phyloP scores from a whole-genome alignment of 2,329 filamentous ascomycete species.

The Sarocladiaceae sp. region DNA sequence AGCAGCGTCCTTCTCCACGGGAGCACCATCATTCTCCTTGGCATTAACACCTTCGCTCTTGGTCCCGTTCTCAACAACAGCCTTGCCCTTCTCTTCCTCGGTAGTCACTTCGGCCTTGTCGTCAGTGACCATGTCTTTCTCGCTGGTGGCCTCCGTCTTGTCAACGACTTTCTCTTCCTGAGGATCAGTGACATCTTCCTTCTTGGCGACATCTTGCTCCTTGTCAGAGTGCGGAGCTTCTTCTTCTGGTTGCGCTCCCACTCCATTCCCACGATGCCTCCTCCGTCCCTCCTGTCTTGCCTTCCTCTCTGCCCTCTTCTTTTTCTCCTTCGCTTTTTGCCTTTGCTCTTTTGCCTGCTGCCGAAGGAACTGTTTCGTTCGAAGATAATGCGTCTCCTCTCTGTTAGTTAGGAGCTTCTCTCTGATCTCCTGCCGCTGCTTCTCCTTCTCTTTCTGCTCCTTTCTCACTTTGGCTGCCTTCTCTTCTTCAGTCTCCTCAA shows the following conservation, averaged over 20 bases:
- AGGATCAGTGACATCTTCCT: constrained; percentile 10
- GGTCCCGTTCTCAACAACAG: constrained; percentile 6
- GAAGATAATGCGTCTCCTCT: constrained; percentile 29
- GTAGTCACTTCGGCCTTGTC: constrained; percentile 15
- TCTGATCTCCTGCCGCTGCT: constrained; percentile 26
- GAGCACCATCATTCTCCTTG: not conserved
- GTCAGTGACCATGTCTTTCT: constrained; percentile 7
- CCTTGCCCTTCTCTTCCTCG: constrained; percentile 14
- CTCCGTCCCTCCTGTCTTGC: constrained; percentile 19
- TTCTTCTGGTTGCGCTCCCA: not conserved
- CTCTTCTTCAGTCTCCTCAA: constrained; percentile 42
- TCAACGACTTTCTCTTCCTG: too few species aligned
- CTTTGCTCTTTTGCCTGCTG: constrained; percentile 29
- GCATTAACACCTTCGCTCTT: not conserved
- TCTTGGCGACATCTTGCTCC: constrained; percentile 6
- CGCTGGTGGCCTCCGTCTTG: too few species aligned
- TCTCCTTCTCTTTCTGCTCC: constrained; percentile 35
- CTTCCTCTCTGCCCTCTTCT: constrained; percentile 54
- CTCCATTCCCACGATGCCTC: constrained; percentile 6
- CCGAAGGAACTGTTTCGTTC: constrained; percentile 30
- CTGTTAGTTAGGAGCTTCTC: constrained; percentile 36
- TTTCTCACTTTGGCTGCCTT: constrained; percentile 39
- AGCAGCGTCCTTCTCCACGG: not conserved
- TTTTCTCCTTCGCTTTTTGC: constrained; percentile 79
- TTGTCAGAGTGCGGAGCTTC: constrained; percentile 21